Evolutionary conservation across 2,329 filamentous ascomycete species (phyloP).

Genomic region (Neophaeococcomyces aloes): DNA sequence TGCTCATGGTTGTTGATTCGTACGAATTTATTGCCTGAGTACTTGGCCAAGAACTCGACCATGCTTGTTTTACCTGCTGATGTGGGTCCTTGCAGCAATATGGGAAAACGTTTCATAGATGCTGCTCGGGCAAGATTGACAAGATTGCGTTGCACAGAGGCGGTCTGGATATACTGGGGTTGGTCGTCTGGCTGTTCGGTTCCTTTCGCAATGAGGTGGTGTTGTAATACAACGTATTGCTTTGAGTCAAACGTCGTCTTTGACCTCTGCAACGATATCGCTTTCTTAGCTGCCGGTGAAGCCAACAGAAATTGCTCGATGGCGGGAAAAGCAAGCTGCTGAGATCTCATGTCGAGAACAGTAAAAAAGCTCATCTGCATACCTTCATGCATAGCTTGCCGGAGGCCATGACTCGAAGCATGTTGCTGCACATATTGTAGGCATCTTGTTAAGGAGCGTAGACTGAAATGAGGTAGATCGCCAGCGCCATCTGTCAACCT

Average conservation of each 20-base stretch:
- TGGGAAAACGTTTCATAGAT: conserved; percentile 82
- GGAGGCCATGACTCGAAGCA: conserved; percentile 69
- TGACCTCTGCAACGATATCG: conserved; percentile 67
- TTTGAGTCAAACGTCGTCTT: conserved; percentile 65
- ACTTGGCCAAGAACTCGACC: conserved; percentile 97
- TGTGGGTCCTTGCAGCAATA: conserved; percentile 91
- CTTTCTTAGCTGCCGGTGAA: conserved; percentile 56
- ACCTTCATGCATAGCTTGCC: conserved; percentile 81
- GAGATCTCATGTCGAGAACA: conserved; percentile 70
- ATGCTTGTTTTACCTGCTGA: conserved; percentile 98
- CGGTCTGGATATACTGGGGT: conserved; percentile 88
- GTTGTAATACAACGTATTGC: conserved; percentile 71
- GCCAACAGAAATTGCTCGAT: conserved; percentile 72
- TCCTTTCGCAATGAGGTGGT: conserved; percentile 85
- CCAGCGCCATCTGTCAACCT: conserved; percentile 87
- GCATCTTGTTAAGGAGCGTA: conserved; percentile 83
- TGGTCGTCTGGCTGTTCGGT: conserved; percentile 56
- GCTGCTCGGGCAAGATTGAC: conserved; percentile 89
- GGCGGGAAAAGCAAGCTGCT: conserved; percentile 64
- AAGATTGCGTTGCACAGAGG: conserved; percentile 88
- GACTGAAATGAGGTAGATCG: conserved; percentile 92
- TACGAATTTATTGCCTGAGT: conserved; percentile 92
- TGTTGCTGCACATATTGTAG: conserved; percentile 81
- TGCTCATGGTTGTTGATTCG: conserved; percentile 99
- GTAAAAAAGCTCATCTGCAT: conserved; percentile 98